Evolutionary conservation across 129 eudicot species (phyloP), one percentile per base, ranked within the genome.

Genomic region (Tanacetum coccineum): DNA sequence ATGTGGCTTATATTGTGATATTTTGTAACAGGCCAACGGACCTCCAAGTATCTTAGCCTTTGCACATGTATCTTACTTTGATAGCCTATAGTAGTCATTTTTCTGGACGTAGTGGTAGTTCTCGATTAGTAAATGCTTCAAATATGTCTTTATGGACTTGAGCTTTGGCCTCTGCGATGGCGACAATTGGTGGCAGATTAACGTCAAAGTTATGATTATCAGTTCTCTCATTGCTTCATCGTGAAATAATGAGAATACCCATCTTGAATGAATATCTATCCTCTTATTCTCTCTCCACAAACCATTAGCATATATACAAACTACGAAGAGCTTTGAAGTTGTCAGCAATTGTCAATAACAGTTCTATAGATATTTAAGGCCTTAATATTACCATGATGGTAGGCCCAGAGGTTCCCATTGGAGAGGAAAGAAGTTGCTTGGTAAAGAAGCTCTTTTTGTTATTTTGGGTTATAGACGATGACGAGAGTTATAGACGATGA

Each of bases 321-420:
- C 75, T 36, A 57, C 66, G 39, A 49, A 44, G 51, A 52, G 28
- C 28, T 3, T 18, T 19, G 14, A 26, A 28, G 50, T 45, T 39
- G 18, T 25, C 3, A 51, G 75, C 32, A 20, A 54, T 48, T 22
- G 20, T 28, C 47, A 59, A 54, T 67, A 65, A 13, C 36, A 53
- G 63, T 10, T 50, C 14, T 54, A 36, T 19, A 59, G 19, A 22
- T 67, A 49, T 73, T 44, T 61, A 63, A 13, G 48, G 62, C 62
- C 69, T 22, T 70, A 72, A 9, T n/a, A 2, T 66, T 87, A 83
- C 73, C 94, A 87, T 49, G 97, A 91, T 71, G 96, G 97, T 2
- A 85, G 97, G 51, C 97, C 97, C 4, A 85, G 97, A 76, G 97
- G 97, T 13, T 79, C 97, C 3, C 82, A 87, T 19, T 91, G 97